Evolutionary conservation across 176 grass and related monocot species (phyloP).

Genomic region (Saccharum spontaneum): DNA sequence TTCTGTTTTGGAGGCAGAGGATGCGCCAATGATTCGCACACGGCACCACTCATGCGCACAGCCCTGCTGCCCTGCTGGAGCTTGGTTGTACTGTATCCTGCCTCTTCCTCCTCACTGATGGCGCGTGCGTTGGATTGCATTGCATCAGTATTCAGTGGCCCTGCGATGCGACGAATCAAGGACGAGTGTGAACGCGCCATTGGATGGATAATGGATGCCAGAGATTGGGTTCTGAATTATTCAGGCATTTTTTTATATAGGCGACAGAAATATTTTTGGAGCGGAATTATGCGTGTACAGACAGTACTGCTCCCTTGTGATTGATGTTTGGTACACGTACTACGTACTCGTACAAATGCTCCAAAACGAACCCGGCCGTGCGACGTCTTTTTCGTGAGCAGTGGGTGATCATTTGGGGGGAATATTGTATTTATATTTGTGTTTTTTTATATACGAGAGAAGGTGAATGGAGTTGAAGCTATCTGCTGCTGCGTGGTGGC

Average conservation of each 20-base stretch:
- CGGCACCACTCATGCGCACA: conserved; percentile 44
- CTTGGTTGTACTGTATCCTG: conserved; percentile 21
- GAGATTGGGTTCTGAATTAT: neutral
- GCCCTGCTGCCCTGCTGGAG: conserved; percentile 54
- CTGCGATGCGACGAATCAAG: neutral
- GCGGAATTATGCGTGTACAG: neutral
- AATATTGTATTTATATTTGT: neutral
- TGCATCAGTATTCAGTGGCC: neutral
- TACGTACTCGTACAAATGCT: neutral
- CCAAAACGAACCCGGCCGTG: conserved; percentile 11
- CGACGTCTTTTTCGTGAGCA: neutral
- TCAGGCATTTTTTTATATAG: neutral
- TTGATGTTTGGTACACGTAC: conserved; percentile 18
- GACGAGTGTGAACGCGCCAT: conserved; percentile 4
- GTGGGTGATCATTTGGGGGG: neutral
- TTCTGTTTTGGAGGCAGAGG: neutral
- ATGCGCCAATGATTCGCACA: conserved; percentile 39
- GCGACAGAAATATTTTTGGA: neutral
- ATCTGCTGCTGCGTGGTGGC: neutral
- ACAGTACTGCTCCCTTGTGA: neutral
- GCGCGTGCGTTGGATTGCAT: conserved; percentile 31
- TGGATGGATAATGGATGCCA: too few species aligned
- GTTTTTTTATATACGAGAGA: neutral
- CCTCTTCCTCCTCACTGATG: neutral
- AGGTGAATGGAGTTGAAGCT: neutral